A percentile compares a stretch with the other conserved stretches of the same genome.
Evolutionary conservation across 1,284 basidiomycete species (phyloP).

Genomic region (Takashimella tepidaria): DNA sequence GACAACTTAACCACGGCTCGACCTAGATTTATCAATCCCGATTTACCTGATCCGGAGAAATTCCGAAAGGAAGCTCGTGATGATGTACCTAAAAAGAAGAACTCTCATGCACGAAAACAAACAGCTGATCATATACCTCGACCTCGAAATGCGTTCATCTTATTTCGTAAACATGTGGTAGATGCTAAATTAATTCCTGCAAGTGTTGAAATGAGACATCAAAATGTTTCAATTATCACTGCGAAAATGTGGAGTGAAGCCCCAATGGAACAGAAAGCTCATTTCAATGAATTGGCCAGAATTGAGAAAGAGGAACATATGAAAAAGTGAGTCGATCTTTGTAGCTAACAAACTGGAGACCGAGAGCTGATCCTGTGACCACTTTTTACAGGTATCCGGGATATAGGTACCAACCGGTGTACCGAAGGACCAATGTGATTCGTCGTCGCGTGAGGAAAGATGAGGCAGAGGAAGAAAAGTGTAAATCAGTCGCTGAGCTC

Average conservation of each 20-base stretch:
- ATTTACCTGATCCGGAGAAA: background rate
- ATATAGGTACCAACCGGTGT: conserved; percentile 39
- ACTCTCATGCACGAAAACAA: conserved; percentile 18
- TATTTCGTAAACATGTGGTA: conserved; percentile 86
- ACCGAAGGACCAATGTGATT: conserved; percentile 35
- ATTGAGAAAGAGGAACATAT: conserved; percentile 71
- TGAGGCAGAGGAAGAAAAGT: conserved; percentile 50
- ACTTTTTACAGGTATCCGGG: conserved; percentile 35
- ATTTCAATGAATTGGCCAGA: conserved; percentile 70
- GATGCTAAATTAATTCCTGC: conserved; percentile 69
- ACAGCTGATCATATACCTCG: conserved; percentile 74
- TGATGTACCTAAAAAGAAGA: background rate
- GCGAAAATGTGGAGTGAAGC: conserved; percentile 46
- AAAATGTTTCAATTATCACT: conserved; percentile 51
- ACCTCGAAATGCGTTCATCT: conserved; percentile 90
- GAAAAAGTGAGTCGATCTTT: conserved; percentile 50
- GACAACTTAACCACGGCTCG: background rate
- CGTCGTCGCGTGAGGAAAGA: conserved; percentile 49
- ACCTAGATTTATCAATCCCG: background rate
- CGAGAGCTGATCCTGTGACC: background rate
- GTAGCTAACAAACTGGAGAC: background rate
- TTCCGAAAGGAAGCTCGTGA: background rate
- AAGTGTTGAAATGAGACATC: conserved; percentile 75
- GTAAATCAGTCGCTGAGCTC: conserved; percentile 61
- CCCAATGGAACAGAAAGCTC: conserved; percentile 35